Evolutionary conservation across 1,284 basidiomycete genomes (phyloP), one percentile per base, ranked within the genome.

Genomic region (Phylloboletellus chloephorus): DNA sequence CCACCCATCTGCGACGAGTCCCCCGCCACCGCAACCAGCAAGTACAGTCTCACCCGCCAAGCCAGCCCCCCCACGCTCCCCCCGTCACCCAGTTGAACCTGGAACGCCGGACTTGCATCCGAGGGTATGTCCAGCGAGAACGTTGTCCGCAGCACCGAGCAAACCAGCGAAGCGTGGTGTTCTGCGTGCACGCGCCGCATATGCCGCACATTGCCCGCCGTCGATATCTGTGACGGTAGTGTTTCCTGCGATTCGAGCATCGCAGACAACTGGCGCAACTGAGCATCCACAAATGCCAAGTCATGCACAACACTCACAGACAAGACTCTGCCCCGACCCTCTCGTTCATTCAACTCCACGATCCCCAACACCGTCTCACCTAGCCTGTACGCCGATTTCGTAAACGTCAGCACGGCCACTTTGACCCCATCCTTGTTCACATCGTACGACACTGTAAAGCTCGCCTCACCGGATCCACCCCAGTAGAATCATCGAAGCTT

Each of bases 121-220:
- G 81, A 79, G 0, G 92, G 92, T 43, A 96, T 93, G 56, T 92
- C 89, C 2, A 96, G 75, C 5, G 83, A 72, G 64, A 95, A 95
- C 0, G 85, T 80, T 26, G 85, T 79, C 21, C 90, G 79, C 2
- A 80, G 68, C 0, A 80, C 79, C 34, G 82, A 77, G 7, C 80
- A 64, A 2, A 83, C 78, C 55, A 89, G 81, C 5, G 84, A 79
- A 0, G 80, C 72, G 52, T 88, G 81, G 46, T 88, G 79, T 57
- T 94, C 90, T 1, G 89, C 88, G 56, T 94, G 88, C 2, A 87
- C 70, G 7, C 86, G 74, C 31, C 77, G 76, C 46, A 79, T 63
- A 49, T 73, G 74, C 34, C 65, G 69, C 21, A 70, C 54, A 47
- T 67, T 62, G 26, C 60, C 58, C 1, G 57, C 65, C 0, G 67